phyloP scores from a whole-genome alignment of 768 basidiomycete species.

The Lentinula lateritia region DNA sequence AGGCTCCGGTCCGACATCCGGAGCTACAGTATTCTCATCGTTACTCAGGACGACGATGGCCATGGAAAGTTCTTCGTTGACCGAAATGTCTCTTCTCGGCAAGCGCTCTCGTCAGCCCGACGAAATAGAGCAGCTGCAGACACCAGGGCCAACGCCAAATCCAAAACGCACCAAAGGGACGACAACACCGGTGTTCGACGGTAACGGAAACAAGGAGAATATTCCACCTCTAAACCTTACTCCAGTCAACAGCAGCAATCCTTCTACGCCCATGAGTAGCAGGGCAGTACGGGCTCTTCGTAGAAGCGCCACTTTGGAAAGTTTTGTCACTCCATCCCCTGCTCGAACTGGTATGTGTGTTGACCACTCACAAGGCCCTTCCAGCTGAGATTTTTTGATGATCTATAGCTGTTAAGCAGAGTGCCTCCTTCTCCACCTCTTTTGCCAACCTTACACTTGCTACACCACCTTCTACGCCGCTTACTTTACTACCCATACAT shows the following conservation, averaged over 20 bases:
- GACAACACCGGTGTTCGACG: constrained; percentile 32
- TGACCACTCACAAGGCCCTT: not conserved
- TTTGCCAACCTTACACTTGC: constrained; percentile 37
- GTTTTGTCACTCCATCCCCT: constrained; percentile 33
- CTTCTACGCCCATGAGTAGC: constrained; percentile 23
- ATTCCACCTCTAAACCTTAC: constrained; percentile 55
- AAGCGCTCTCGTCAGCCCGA: constrained; percentile 41
- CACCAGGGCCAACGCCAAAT: constrained; percentile 60
- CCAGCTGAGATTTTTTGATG: not conserved
- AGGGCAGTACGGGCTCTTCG: constrained; percentile 32
- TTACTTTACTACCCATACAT: constrained; percentile 43
- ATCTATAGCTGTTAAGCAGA: constrained; percentile 35
- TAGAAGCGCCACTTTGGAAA: constrained; percentile 26
- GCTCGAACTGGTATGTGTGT: constrained; percentile 36
- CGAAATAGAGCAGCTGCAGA: constrained; percentile 32
- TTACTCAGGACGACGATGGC: not conserved
- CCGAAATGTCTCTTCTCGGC: constrained; percentile 45
- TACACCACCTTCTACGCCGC: constrained; percentile 63
- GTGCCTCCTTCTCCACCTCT: constrained; percentile 42
- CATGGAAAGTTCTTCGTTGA: constrained; percentile 38
- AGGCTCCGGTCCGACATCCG: not conserved
- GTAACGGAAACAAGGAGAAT: constrained; percentile 74
- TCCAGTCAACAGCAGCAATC: constrained; percentile 22
- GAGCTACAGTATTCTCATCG: not conserved
- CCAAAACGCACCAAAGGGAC: constrained; percentile 55